Conservation (phyloP, 164 flowering plant species). For the Vitis amurensis region DNA sequence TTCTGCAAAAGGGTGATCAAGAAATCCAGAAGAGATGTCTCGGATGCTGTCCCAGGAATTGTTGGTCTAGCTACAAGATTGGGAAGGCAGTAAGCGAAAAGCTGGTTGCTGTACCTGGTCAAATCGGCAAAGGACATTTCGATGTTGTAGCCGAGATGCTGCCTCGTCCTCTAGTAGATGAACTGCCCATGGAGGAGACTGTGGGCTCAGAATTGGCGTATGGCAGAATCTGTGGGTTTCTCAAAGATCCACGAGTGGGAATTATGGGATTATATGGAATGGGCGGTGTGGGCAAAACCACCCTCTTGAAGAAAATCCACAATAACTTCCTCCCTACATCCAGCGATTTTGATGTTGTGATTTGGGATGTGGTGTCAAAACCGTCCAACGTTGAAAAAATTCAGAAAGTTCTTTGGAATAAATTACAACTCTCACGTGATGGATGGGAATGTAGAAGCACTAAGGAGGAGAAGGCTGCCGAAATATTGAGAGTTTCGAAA, state of each 20-base stretch:
- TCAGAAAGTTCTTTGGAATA: not conserved
- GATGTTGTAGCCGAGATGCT: not conserved
- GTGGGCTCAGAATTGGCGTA: not conserved
- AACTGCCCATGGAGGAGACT: not conserved
- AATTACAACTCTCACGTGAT: not conserved
- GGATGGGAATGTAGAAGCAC: too few species aligned
- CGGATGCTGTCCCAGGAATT: not conserved
- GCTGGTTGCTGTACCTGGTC: not conserved
- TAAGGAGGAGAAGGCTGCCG: too few species aligned
- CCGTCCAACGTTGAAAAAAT: not conserved
- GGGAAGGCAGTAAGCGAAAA: not conserved
- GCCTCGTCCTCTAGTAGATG: not conserved
- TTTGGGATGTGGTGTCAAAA: not conserved
- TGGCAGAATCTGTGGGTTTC: not conserved
- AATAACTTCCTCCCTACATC: too few species aligned
- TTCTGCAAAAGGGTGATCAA: not conserved
- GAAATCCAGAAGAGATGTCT: not conserved
- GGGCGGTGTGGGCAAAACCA: too few species aligned
- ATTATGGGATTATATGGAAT: not conserved
- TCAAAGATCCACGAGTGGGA: not conserved
- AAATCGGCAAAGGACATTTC: not conserved
- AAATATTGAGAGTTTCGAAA: too few species aligned
- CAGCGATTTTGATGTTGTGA: too few species aligned
- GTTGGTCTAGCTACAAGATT: not conserved
- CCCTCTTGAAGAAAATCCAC: too few species aligned